A percentile compares a stretch with the other conserved stretches of the same genome.
These are phyloP conservation scores for Panicum virgatum DNA, from an alignment of 202 grass and related monocot species.

Conservation along the genomic window DNA sequence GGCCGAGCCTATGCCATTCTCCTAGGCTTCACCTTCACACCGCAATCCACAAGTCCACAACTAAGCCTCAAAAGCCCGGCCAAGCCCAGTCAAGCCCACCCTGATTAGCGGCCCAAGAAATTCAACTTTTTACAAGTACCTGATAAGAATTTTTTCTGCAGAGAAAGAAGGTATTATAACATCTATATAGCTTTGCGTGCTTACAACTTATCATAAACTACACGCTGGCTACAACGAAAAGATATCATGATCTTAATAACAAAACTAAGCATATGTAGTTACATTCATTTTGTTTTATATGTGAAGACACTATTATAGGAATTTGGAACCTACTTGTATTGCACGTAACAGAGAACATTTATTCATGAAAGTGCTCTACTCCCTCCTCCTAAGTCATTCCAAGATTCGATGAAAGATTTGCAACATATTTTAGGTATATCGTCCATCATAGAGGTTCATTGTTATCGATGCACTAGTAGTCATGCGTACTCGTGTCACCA, in stretches of 20 bases:
- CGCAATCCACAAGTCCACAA: neutral
- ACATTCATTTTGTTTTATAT: neutral
- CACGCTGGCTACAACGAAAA: neutral
- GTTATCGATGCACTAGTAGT: neutral
- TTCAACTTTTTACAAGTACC: neutral
- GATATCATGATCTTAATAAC: neutral
- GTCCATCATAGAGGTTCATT: neutral
- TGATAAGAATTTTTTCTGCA: neutral
- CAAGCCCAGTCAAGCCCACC: neutral
- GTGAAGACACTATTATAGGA: neutral
- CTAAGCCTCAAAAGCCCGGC: neutral
- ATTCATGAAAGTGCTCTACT: neutral
- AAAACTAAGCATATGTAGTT: neutral
- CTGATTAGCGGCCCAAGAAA: neutral
- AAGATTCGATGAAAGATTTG: neutral
- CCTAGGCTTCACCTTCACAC: neutral
- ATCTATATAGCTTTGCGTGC: neutral
- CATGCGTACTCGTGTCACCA: neutral
- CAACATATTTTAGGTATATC: neutral
- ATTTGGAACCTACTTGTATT: neutral
- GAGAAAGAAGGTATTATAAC: neutral
- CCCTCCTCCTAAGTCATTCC: neutral
- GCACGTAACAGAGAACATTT: neutral
- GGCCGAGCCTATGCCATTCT: neutral
- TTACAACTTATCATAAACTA: neutral